Conservation (phyloP, 225 moss, liverwort and hornwort genomes). For the Marchantia paleacea region DNA sequence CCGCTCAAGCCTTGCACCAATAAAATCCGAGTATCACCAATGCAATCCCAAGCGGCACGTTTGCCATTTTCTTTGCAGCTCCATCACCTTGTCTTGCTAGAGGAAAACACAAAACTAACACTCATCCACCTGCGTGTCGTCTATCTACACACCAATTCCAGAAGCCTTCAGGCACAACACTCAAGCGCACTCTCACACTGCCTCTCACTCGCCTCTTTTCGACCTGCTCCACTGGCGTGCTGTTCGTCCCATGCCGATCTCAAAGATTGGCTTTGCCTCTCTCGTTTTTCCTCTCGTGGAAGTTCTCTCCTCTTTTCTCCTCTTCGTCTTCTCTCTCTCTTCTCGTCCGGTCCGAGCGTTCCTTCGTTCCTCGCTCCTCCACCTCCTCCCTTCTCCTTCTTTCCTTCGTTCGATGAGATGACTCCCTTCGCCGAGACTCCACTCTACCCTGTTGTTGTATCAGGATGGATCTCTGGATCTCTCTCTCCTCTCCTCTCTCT, state of each 20-base stretch:
- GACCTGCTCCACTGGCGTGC: conserved; percentile 21
- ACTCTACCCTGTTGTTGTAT: conserved; percentile 12
- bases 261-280: neutral
- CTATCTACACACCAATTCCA: conserved; percentile 26
- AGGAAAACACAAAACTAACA: conserved; percentile 21
- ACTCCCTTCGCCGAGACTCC: conserved; percentile 12
- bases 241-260: conserved; percentile 17
- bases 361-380: neutral
- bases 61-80: conserved; percentile 46
- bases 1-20: conserved; percentile 18
- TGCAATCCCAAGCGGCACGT: conserved; percentile 36
- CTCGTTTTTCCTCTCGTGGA: conserved; percentile 9
- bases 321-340: neutral
- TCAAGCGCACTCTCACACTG: conserved; percentile 9
- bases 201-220: conserved; percentile 10
- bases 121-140: conserved; percentile 17
- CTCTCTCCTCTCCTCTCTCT: conserved; percentile 17
- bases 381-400: neutral
- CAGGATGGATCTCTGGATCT: conserved; percentile 12
- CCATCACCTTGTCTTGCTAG: conserved; percentile 35
- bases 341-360: neutral
- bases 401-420: conserved; percentile 3
- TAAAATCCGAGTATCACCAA: conserved; percentile 26
- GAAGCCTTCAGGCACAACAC: conserved; percentile 12
- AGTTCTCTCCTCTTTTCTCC: conserved; percentile 20